Evolutionary conservation across 352 stramenopile species (phyloP).

Genomic region (Pythium phragmitis): DNA sequence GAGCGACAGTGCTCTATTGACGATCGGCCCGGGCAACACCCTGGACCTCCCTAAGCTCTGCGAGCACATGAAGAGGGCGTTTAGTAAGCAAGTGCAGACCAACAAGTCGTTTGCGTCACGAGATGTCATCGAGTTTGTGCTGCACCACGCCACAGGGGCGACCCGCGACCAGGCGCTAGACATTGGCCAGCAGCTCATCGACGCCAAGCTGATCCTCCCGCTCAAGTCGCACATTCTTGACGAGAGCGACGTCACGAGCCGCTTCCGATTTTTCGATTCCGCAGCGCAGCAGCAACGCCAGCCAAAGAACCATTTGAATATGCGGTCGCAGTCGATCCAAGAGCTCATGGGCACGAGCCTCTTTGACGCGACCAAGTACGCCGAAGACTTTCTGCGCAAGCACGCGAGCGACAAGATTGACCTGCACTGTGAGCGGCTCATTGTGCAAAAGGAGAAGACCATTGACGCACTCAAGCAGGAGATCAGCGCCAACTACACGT

Average conservation of each 20-base stretch:
- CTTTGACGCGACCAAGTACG: slow-evolving; percentile 75
- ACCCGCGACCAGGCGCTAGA: slow-evolving; percentile 41
- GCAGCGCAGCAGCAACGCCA: slow-evolving; percentile 47
- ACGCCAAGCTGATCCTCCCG: slow-evolving; percentile 68
- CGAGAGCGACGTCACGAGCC: slow-evolving; percentile 39
- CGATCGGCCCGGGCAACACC: slow-evolving; percentile 36
- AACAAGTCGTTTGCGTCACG: slow-evolving; percentile 76
- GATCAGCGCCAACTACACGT: slow-evolving; percentile 80
- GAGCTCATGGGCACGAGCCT: slow-evolving; percentile 69
- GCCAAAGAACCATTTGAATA: slow-evolving; percentile 67
- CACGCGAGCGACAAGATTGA: slow-evolving; percentile 77
- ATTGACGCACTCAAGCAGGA: slow-evolving; percentile 83
- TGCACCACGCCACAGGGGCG: slow-evolving; percentile 38
- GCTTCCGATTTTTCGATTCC: slow-evolving; percentile 68
- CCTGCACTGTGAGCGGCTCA: slow-evolving; percentile 67
- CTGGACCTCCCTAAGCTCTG: slow-evolving; percentile 58
- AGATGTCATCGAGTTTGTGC: slow-evolving; percentile 67
- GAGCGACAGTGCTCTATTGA: not conserved
- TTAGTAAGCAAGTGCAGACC: slow-evolving; percentile 69
- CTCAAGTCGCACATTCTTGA: slow-evolving; percentile 81
- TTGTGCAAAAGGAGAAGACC: slow-evolving; percentile 81
- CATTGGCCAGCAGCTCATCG: slow-evolving; percentile 65
- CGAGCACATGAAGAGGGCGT: slow-evolving; percentile 72
- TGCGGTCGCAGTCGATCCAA: slow-evolving; percentile 70
- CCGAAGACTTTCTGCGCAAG: slow-evolving; percentile 75